Conservation (phyloP, 148 eudicot genomes). For the Nyssa sinensis region DNA sequence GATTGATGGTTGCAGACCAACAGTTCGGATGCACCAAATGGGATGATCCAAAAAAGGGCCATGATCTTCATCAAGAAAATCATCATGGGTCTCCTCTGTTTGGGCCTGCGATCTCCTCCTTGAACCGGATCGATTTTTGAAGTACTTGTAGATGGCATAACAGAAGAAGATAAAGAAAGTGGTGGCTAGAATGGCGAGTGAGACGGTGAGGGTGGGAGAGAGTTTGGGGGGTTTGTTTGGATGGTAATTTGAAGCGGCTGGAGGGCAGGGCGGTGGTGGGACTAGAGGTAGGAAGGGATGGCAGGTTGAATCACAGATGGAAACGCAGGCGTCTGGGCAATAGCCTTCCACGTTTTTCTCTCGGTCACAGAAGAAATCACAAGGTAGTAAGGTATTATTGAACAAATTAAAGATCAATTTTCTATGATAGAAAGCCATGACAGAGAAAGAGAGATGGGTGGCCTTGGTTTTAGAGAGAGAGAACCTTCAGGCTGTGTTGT, state of each 20-base stretch:
- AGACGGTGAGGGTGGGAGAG: slow-evolving; percentile 31
- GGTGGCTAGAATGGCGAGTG: slow-evolving; percentile 26
- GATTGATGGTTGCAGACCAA: slow-evolving; percentile 28
- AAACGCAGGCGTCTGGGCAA: slow-evolving; percentile 28
- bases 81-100: background rate
- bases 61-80: slow-evolving; percentile 22
- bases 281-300: background rate
- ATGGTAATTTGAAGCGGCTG: no score
- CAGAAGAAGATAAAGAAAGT: slow-evolving; percentile 19
- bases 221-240: slow-evolving; percentile 16
- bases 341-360: slow-evolving; percentile 11
- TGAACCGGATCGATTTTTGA: background rate
- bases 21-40: slow-evolving; percentile 35
- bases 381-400: background rate
- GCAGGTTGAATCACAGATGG: slow-evolving; percentile 14
- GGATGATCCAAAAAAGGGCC: slow-evolving; percentile 30
- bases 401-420: slow-evolving; percentile 3
- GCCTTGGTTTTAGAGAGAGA: background rate
- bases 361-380: background rate
- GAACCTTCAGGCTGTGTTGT: no score
- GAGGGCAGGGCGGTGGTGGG: background rate
- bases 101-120: background rate
- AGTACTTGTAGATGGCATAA: slow-evolving; percentile 32
- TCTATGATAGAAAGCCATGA: slow-evolving; percentile 18
- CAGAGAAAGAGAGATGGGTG: slow-evolving; percentile 1